Conservation (phyloP, 805 yeast species). For the Brettanomyces anomalus region DNA sequence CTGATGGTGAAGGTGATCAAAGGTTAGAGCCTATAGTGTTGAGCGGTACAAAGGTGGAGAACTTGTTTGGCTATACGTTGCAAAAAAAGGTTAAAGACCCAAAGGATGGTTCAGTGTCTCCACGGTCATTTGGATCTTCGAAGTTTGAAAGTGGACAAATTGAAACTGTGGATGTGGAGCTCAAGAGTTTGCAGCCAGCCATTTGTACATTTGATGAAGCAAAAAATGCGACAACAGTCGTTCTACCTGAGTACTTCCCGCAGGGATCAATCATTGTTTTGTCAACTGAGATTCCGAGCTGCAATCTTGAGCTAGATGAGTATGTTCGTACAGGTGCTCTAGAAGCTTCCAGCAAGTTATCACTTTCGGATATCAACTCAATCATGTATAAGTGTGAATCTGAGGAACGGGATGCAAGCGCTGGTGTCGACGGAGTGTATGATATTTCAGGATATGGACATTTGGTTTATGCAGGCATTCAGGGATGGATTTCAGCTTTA, state of each 20-base stretch:
- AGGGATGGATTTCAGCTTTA: slow-evolving; percentile 80
- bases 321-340: slow-evolving; percentile 69
- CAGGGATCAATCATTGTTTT: slow-evolving; percentile 88
- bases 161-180: slow-evolving; percentile 57
- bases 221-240: slow-evolving; percentile 41
- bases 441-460: slow-evolving; percentile 64
- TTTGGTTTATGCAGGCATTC: slow-evolving; percentile 80
- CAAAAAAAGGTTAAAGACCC: not conserved
- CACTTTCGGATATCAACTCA: slow-evolving; percentile 64
- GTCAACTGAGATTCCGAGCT: slow-evolving; percentile 58
- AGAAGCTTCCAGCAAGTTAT: slow-evolving; percentile 55
- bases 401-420: slow-evolving; percentile 79
- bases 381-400: slow-evolving; percentile 70
- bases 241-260: slow-evolving; percentile 57
- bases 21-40: slow-evolving; percentile 46
- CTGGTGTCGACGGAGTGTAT: slow-evolving; percentile 67
- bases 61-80: slow-evolving; percentile 51
- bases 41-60: slow-evolving; percentile 50
- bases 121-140: not conserved
- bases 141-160: slow-evolving; percentile 20
- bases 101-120: not conserved
- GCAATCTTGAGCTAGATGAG: slow-evolving; percentile 55
- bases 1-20: slow-evolving; percentile 35
- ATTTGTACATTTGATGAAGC: slow-evolving; percentile 33
- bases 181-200: slow-evolving; percentile 46